Evolutionary conservation across 2,329 filamentous ascomycete species (phyloP).

Genomic region (Ascochyta koolunga): DNA sequence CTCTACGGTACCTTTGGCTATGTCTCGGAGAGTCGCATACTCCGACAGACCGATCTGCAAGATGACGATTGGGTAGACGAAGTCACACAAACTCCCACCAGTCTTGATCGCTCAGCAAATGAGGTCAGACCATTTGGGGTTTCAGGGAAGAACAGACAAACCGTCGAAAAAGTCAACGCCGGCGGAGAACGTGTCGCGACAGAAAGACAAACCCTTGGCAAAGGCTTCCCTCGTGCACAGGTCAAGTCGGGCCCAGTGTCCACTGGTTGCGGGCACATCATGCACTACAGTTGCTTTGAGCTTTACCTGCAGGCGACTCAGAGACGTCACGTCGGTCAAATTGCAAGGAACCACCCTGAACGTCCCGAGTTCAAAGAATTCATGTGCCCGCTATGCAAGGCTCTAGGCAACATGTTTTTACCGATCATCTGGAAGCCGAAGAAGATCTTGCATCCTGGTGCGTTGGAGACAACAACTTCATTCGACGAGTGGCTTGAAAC

Average conservation of each 20-base stretch:
- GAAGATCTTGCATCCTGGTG: constrained; percentile 79
- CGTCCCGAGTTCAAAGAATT: constrained; percentile 81
- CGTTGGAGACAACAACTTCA: constrained; percentile 62
- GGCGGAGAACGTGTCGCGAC: constrained; percentile 72
- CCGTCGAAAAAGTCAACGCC: constrained; percentile 75
- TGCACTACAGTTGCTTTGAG: constrained; percentile 97
- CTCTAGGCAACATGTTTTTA: constrained; percentile 90
- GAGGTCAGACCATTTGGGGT: constrained; percentile 87
- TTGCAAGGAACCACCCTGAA: constrained; percentile 93
- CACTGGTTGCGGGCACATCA: constrained; percentile 94
- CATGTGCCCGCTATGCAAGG: constrained; percentile 95
- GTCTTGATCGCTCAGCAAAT: constrained; percentile 84
- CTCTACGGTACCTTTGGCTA: constrained; percentile 94
- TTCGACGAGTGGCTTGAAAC: constrained; percentile 74
- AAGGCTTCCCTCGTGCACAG: constrained; percentile 77
- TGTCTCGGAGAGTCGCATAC: constrained; percentile 81
- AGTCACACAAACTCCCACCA: constrained; percentile 76
- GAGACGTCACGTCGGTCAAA: constrained; percentile 86
- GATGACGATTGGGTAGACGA: constrained; percentile 86
- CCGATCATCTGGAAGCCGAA: constrained; percentile 95
- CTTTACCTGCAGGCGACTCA: constrained; percentile 84
- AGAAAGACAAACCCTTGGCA: constrained; percentile 83
- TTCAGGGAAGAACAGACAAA: constrained; percentile 81
- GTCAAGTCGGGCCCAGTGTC: constrained; percentile 79
- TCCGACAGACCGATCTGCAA: constrained; percentile 83